phyloP scores from a whole-genome alignment of 495 filamentous ascomycete species.

The Cairneyella variabilis region DNA sequence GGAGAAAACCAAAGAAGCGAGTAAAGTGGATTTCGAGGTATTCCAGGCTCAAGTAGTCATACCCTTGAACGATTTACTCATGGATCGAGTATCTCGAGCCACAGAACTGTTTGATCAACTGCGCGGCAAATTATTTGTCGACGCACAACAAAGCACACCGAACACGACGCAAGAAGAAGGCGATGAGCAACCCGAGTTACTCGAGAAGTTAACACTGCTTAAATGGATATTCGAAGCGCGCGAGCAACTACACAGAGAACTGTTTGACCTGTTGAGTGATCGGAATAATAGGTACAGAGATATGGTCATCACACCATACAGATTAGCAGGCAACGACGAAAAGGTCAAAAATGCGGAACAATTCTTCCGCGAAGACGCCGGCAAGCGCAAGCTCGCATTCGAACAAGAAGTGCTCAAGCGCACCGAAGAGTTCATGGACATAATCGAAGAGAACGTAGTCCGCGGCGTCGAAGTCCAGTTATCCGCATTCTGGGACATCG shows the following conservation, averaged over 20 bases:
- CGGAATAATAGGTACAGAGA: slow-evolving; percentile 82
- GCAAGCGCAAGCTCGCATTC: slow-evolving; percentile 60
- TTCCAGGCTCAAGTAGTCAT: slow-evolving; percentile 74
- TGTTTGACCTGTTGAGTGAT: slow-evolving; percentile 78
- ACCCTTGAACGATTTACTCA: slow-evolving; percentile 71
- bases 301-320: slow-evolving; percentile 77
- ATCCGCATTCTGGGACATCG: slow-evolving; percentile 96
- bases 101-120: slow-evolving; percentile 68
- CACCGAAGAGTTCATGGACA: slow-evolving; percentile 70
- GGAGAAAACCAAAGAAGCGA: slow-evolving; percentile 54
- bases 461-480: slow-evolving; percentile 89
- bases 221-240: slow-evolving; percentile 98
- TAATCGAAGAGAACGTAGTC: slow-evolving; percentile 80
- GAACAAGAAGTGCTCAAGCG: slow-evolving; percentile 65
- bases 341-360: slow-evolving; percentile 70
- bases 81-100: slow-evolving; percentile 55
- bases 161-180: slow-evolving; percentile 89
- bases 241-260: slow-evolving; percentile 76
- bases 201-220: slow-evolving; percentile 88
- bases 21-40: slow-evolving; percentile 68
- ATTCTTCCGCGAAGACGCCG: slow-evolving; percentile 78
- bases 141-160: slow-evolving; percentile 66
- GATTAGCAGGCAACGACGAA: slow-evolving; percentile 60
- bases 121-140: slow-evolving; percentile 65
- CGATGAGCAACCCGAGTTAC: slow-evolving; percentile 88